Evolutionary conservation across 495 filamentous ascomycete species (phyloP).

Genomic region (Lentithecium fluviatile): DNA sequence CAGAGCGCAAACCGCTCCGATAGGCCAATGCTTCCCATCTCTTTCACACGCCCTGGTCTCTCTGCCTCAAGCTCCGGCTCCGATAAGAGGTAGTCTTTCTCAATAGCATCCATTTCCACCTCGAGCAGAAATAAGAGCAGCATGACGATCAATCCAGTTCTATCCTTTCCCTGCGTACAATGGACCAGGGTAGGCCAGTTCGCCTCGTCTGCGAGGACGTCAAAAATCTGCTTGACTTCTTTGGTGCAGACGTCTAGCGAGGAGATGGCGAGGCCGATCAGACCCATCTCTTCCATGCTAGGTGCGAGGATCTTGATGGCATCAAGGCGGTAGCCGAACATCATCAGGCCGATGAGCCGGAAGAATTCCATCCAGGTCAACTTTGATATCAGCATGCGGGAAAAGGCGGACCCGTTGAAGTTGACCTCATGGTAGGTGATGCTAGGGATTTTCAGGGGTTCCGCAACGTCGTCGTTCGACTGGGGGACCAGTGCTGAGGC

Average conservation of each 20-base stretch:
- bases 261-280: conserved; percentile 64
- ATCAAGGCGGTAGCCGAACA: conserved; percentile 63
- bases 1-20: conserved; percentile 66
- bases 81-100: conserved; percentile 64
- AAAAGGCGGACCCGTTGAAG: conserved; percentile 71
- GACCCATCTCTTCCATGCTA: conserved; percentile 64
- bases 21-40: conserved; percentile 68
- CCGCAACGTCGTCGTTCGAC: conserved; percentile 47
- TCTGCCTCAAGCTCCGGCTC: conserved; percentile 61
- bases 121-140: conserved; percentile 60
- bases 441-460: conserved; percentile 57
- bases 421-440: conserved; percentile 62
- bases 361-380: conserved; percentile 67
- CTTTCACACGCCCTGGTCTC: conserved; percentile 59
- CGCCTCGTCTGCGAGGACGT: conserved; percentile 47
- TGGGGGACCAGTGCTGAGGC: conserved; percentile 42
- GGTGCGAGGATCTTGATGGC: conserved; percentile 66
- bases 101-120: conserved; percentile 57
- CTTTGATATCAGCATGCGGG: conserved; percentile 63
- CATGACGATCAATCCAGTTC: conserved; percentile 71
- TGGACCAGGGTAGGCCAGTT: conserved; percentile 67
- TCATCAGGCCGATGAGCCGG: conserved; percentile 57
- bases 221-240: conserved; percentile 63
- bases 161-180: conserved; percentile 88
- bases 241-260: conserved; percentile 60